These are phyloP conservation scores for Cystoisospora suis DNA, from an alignment of 169 alveolate genomes.

Conservation along the genomic window DNA sequence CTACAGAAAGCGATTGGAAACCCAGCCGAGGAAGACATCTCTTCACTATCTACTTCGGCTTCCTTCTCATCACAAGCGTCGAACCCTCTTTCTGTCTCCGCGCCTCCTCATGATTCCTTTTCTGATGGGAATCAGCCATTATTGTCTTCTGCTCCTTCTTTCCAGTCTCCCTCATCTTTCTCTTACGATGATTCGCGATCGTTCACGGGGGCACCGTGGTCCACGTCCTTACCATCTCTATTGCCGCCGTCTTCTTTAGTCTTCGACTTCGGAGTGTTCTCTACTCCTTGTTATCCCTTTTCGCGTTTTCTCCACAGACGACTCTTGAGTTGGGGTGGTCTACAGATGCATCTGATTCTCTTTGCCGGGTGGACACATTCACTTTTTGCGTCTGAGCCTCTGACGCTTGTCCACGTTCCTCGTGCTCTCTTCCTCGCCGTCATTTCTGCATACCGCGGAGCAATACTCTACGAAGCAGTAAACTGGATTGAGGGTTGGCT, in stretches of 20 bases:
- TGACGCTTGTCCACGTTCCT: conserved; percentile 35
- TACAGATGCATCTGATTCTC: conserved; percentile 24
- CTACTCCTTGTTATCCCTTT: conserved; percentile 35
- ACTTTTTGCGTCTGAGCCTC: conserved; percentile 26
- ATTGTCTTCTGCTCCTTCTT: too few relatives aligned
- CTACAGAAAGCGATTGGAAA: too few relatives aligned
- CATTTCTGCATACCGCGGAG: conserved; percentile 16
- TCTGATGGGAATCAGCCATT: too few relatives aligned
- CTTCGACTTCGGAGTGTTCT: not conserved
- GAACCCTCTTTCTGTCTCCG: too few relatives aligned
- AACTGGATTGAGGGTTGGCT: not conserved
- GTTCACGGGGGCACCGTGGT: not conserved
- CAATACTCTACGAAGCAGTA: not conserved
- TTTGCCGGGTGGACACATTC: conserved; percentile 28
- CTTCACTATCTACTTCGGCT: too few relatives aligned
- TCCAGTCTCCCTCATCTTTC: not conserved
- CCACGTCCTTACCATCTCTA: not conserved
- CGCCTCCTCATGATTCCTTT: too few relatives aligned
- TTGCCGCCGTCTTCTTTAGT: not conserved
- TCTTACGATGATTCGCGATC: not conserved
- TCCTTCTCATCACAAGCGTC: too few relatives aligned
- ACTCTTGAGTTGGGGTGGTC: conserved; percentile 44
- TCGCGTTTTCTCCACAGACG: conserved; percentile 34
- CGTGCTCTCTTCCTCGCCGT: conserved; percentile 24
- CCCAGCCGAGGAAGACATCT: too few relatives aligned